phyloP scores from a whole-genome alignment of 305 asterid species.

The Rubia peregrina region DNA sequence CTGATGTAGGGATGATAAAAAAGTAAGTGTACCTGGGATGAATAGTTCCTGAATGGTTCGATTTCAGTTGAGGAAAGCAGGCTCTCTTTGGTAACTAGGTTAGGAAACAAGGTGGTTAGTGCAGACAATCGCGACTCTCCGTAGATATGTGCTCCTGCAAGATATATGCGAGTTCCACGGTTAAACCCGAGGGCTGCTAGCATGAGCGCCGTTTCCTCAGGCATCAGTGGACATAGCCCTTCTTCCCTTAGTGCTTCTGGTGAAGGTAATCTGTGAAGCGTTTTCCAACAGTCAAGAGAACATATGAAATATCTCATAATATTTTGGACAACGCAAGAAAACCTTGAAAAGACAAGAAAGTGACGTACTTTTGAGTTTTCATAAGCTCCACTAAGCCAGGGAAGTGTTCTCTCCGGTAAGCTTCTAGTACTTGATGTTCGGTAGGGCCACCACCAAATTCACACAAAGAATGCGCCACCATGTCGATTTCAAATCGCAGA shows the following conservation, averaged over 20 bases:
- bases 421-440: constrained; percentile 65
- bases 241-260: constrained; percentile 56
- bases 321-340: neutral
- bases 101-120: constrained; percentile 81
- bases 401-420: constrained; percentile 71
- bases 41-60: constrained; percentile 61
- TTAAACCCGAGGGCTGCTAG: constrained; percentile 95
- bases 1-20: constrained; percentile 13
- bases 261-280: constrained; percentile 63
- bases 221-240: constrained; percentile 98
- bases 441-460: constrained; percentile 90
- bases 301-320: neutral
- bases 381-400: constrained; percentile 69
- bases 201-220: constrained; percentile 95
- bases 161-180: constrained; percentile 71
- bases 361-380: constrained; percentile 51
- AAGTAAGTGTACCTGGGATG: constrained; percentile 70
- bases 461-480: constrained; percentile 97
- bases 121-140: constrained; percentile 83
- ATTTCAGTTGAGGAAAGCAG: constrained; percentile 81
- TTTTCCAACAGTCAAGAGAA: neutral
- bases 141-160: constrained; percentile 92
- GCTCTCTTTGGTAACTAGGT: constrained; percentile 80
- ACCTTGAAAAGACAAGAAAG: neutral
- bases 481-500: constrained; percentile 94